Evolutionary conservation across 73 alveolate genomes (phyloP).

Genomic region (Paramecium primaurelia): DNA sequence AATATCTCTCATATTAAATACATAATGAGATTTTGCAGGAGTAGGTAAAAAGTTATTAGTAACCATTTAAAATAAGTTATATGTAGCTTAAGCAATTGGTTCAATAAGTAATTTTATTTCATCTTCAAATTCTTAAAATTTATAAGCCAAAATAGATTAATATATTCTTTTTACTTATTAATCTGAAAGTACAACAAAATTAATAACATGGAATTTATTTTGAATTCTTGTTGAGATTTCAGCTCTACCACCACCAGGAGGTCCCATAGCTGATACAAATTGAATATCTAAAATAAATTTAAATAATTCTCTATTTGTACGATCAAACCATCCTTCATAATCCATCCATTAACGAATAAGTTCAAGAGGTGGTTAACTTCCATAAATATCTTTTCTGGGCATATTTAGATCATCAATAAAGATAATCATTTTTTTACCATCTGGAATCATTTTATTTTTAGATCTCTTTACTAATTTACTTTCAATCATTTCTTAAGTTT

Average conservation of each 20-base stretch:
- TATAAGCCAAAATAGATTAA: conserved; percentile 69
- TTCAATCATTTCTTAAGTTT: conserved; percentile 96
- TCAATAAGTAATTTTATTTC: conserved; percentile 74
- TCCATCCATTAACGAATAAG: conserved; percentile 98
- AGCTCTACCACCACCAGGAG: conserved; percentile 98
- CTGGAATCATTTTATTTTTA: conserved; percentile 97
- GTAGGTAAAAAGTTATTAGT: conserved; percentile 89
- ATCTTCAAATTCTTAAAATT: conserved; percentile 82
- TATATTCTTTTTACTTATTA: conserved; percentile 87
- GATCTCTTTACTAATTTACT: conserved; percentile 96
- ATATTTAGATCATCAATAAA: conserved; percentile 98
- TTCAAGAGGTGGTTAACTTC: conserved; percentile 98
- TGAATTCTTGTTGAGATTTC: conserved; percentile 81
- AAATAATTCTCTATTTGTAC: conserved; percentile 52
- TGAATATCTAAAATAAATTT: conserved; percentile 82
- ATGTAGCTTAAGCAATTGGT: conserved; percentile 60
- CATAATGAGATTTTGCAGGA: conserved; percentile 97
- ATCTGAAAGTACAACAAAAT: conserved; percentile 79
- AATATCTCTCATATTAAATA: conserved; percentile 97
- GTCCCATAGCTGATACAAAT: conserved; percentile 95
- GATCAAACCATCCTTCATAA: conserved; percentile 97
- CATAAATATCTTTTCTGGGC: conserved; percentile 99
- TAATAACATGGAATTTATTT: conserved; percentile 74
- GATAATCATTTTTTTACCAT: conserved; percentile 91
- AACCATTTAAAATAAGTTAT: conserved; percentile 39